These are phyloP conservation scores for Sporothrix humicola DNA, from an alignment of 2,329 filamentous ascomycete genomes.

Conservation along the genomic window DNA sequence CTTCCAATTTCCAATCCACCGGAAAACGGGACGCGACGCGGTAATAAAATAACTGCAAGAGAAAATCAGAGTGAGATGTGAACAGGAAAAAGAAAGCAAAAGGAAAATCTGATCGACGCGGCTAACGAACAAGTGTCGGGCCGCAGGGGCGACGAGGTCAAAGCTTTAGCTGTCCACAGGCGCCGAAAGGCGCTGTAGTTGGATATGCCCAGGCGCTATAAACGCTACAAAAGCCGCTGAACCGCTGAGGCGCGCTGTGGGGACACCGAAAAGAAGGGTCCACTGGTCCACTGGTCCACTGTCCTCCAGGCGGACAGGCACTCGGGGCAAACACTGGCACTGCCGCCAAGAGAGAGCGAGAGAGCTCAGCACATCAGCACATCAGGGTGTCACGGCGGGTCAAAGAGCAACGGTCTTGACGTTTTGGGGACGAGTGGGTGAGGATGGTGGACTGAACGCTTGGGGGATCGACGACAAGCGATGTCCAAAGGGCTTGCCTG, in stretches of 20 bases:
- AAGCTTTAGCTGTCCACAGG: background rate
- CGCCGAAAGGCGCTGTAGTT: background rate
- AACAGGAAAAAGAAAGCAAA: conserved; percentile 9
- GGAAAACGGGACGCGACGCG: background rate
- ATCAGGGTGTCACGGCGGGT: too few species aligned
- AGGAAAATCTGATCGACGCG: conserved; percentile 25
- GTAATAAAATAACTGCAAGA: background rate
- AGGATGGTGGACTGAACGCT: background rate
- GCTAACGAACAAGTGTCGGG: conserved; percentile 26
- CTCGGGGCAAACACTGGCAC: too few species aligned
- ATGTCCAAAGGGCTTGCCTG: conserved; percentile 14
- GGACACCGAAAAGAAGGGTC: conserved; percentile 5
- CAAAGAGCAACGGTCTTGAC: too few species aligned
- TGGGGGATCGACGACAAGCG: conserved; percentile 18
- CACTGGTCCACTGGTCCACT: background rate
- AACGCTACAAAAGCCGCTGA: too few species aligned
- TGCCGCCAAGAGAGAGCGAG: too few species aligned
- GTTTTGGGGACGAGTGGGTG: background rate
- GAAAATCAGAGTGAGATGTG: background rate
- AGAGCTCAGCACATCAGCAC: too few species aligned
- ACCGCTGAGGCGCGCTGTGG: background rate
- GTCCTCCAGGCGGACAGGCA: background rate
- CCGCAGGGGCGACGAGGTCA: background rate
- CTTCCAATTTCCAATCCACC: background rate
- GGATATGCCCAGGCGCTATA: too few species aligned